Percentiles rank a stretch among this genome's conserved stretches.
These are phyloP conservation scores for Saccharomyces pastorianus DNA, from an alignment of 1,139 yeast species.

Conservation along the genomic window DNA sequence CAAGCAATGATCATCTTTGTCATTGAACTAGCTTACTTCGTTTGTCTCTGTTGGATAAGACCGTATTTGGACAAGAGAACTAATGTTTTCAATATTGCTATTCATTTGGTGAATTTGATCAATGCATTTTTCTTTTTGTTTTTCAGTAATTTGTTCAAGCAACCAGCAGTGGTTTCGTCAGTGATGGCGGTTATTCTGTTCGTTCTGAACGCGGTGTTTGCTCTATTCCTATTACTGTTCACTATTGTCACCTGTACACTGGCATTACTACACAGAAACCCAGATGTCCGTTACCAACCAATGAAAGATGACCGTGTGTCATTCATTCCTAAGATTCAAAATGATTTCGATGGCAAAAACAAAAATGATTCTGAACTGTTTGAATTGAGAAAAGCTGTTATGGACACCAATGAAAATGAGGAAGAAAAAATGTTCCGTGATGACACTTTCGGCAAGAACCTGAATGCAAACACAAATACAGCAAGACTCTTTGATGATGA, in stretches of 20 bases:
- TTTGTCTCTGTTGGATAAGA: constrained; percentile 56
- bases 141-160: constrained; percentile 75
- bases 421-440: constrained; percentile 25
- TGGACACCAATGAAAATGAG: constrained; percentile 61
- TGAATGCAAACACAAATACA: constrained; percentile 8
- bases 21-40: constrained; percentile 63
- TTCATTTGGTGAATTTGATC: constrained; percentile 68
- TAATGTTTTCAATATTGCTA: constrained; percentile 80
- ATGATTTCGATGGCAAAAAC: constrained; percentile 29
- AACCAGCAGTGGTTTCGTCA: constrained; percentile 81
- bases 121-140: constrained; percentile 83
- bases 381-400: constrained; percentile 83
- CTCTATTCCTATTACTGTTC: constrained; percentile 71
- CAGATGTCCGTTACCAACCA: constrained; percentile 92
- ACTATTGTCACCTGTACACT: constrained; percentile 80
- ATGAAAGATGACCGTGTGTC: constrained; percentile 95
- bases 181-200: constrained; percentile 92
- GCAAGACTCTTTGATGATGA: constrained; percentile 23
- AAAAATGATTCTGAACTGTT: constrained; percentile 53
- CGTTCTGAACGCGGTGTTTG: constrained; percentile 80
- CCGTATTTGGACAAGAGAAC: constrained; percentile 95
- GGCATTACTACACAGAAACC: constrained; percentile 81
- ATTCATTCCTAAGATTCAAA: constrained; percentile 50
- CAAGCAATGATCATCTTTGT: constrained; percentile 73
- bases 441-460: constrained; percentile 17